Evolutionary conservation across 306 rosid genomes (phyloP), one percentile per base, ranked within the genome.

Genomic region (Cicer bijugum): DNA sequence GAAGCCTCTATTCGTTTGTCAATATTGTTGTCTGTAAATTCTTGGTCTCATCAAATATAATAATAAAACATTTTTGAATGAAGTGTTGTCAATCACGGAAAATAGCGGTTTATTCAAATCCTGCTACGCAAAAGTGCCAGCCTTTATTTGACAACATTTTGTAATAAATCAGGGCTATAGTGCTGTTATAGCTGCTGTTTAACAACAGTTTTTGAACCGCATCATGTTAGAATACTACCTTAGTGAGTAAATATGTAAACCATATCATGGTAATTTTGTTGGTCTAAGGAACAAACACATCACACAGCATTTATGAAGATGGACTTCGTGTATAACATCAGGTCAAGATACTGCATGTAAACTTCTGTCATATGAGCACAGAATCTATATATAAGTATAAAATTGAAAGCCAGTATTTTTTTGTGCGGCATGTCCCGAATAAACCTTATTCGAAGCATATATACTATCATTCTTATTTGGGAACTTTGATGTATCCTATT

Each of bases 391-490:
- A 28, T 28, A 28, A 28, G 35, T 28, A 28, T 3, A 28, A 28
- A 28, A 28, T 28, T 28, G 35, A 28, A 28, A 28, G 35, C 1
- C 35, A 28, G 35, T 3, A 57, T 35, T 59, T 71, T 77, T 50
- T 59, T 16, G 0, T 69, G 60, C 20, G 28, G 23, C 59, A 42
- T 44, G n/a, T 43, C 55, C 56, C 19, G 61, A 45, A 37, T 53
- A 37, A 64, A 55, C 57, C 70, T 57, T 28, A 28, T 28, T 28
- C 35, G 4, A 28, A 28, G 35, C 35, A 28, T 4, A n/a, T 16
- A 10, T 51, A 14, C 35, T 35, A 46, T 47, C 52, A 51, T 69
- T 61, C 20, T 59, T 80, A 59, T 75, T 75, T 48, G 38, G 38
- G 2, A n/a, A 67, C 42, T 58, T 20, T 14, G 44, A 23, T 62